Percentiles rank a stretch among this genome's conserved stretches.
phyloP scores from a whole-genome alignment of 2,329 filamentous ascomycete genomes.

The Aureobasidium subglaciale region DNA sequence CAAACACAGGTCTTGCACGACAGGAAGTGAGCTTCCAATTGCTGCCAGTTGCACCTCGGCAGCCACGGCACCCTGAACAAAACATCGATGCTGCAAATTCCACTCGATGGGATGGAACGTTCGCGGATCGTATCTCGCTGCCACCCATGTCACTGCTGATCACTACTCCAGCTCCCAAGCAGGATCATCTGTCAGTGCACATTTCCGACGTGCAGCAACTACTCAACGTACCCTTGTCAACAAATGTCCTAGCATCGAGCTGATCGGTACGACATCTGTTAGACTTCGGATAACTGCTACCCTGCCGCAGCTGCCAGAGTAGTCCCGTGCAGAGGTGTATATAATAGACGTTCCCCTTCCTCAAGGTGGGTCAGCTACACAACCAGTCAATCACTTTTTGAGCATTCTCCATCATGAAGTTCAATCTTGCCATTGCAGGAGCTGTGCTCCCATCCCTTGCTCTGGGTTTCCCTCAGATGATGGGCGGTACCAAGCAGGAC shows the following conservation, averaged over 20 bases:
- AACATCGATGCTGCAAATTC: neutral
- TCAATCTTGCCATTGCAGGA: slow-evolving; percentile 2
- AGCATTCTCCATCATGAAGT: slow-evolving; percentile 8
- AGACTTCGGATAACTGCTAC: neutral
- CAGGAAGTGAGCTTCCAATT: neutral
- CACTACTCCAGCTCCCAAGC: neutral
- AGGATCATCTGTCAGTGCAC: slow-evolving; percentile 4
- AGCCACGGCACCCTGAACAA: neutral
- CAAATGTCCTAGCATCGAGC: neutral
- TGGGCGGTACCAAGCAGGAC: slow-evolving; percentile 5
- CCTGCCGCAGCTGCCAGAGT: neutral
- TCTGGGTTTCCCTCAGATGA: slow-evolving; percentile 9
- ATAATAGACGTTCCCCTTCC: neutral
- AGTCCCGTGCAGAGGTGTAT: neutral
- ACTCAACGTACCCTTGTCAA: neutral
- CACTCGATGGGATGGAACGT: neutral
- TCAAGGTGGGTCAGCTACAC: neutral
- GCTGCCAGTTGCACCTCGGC: neutral
- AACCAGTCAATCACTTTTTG: neutral
- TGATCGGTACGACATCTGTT: neutral
- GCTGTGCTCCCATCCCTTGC: slow-evolving; percentile 8
- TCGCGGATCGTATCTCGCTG: neutral
- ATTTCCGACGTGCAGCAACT: neutral
- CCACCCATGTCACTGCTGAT: slow-evolving; percentile 10
- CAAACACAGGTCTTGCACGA: neutral